phyloP scores from a whole-genome alignment of 371 early-diverging fungal genomes.

The Lichtheimia hyalospora region DNA sequence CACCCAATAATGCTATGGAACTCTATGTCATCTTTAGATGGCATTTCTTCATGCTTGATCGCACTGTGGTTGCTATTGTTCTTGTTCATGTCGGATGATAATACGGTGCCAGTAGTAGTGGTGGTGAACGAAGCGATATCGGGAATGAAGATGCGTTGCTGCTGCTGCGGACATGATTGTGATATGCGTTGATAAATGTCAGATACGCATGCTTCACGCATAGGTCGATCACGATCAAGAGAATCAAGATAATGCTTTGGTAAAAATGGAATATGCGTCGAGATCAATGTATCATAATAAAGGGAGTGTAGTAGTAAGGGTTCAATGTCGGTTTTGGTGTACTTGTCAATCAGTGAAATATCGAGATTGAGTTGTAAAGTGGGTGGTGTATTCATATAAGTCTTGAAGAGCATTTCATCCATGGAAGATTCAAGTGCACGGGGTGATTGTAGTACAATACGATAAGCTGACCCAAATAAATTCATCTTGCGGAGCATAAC shows the following conservation, averaged over 20 bases:
- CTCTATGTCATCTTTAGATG: constrained; percentile 12
- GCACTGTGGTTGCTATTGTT: neutral
- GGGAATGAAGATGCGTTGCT: neutral
- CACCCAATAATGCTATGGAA: constrained; percentile 25
- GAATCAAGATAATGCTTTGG: constrained; percentile 26
- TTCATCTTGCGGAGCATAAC: constrained; percentile 42
- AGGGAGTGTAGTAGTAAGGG: constrained; percentile 30
- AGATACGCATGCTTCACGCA: constrained; percentile 16
- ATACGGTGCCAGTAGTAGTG: too few relatives aligned
- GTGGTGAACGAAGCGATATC: neutral
- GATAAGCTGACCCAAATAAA: constrained; percentile 33
- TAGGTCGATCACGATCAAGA: constrained; percentile 22
- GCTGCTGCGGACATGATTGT: too few relatives aligned
- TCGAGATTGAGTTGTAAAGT: constrained; percentile 24
- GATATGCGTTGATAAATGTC: constrained; percentile 28
- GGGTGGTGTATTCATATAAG: constrained; percentile 31
- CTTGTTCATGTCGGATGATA: neutral
- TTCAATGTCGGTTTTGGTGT: constrained; percentile 24
- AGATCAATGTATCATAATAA: constrained; percentile 32
- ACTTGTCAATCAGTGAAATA: constrained; percentile 4
- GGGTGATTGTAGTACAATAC: constrained; percentile 24
- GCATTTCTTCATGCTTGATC: neutral
- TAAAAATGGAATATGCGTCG: constrained; percentile 35
- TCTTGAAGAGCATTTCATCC: constrained; percentile 30
- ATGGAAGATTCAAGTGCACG: constrained; percentile 20